These are phyloP conservation scores for Sphaerostilbella broomeana DNA, from an alignment of 2,329 filamentous ascomycete genomes.

Conservation along the genomic window DNA sequence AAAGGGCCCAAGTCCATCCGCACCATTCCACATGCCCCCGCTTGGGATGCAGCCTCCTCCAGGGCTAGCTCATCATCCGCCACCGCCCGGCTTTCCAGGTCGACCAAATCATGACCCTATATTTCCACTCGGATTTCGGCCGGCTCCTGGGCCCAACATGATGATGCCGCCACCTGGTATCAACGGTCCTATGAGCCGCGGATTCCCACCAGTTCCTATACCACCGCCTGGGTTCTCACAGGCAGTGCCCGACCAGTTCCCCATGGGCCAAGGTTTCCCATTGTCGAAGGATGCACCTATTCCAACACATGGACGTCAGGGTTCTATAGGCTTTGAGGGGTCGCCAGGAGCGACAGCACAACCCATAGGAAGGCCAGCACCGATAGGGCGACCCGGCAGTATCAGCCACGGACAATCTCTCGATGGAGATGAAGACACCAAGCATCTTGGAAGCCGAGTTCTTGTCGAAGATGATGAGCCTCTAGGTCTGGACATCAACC, in stretches of 20 bases:
- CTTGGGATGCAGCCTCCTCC: conserved; percentile 48
- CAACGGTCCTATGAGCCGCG: conserved; percentile 36
- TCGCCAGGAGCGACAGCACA: conserved; percentile 48
- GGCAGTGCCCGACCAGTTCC: conserved; percentile 25
- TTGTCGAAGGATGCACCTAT: conserved; percentile 27
- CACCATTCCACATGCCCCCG: conserved; percentile 48
- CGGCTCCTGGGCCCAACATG: conserved; percentile 36
- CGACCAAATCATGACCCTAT: conserved; percentile 48
- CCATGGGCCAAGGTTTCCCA: conserved; percentile 25
- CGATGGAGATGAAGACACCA: conserved; percentile 60
- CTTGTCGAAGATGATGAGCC: conserved; percentile 69
- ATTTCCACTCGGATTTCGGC: conserved; percentile 43
- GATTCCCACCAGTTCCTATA: conserved; percentile 34
- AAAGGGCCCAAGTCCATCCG: conserved; percentile 30
- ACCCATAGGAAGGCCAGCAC: conserved; percentile 74
- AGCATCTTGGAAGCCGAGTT: conserved; percentile 84
- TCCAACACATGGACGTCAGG: conserved; percentile 63
- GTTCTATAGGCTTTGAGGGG: conserved; percentile 64
- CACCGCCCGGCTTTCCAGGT: conserved; percentile 48
- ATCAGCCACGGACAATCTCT: conserved; percentile 48
- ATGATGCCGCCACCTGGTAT: conserved; percentile 48
- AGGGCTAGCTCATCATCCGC: conserved; percentile 30
- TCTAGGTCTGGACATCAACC: conserved; percentile 29
- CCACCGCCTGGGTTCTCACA: conserved; percentile 33
- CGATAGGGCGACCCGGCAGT: conserved; percentile 82